phyloP scores from a whole-genome alignment of 2,329 filamentous ascomycete species.

The Pestalotiopsis sp. region DNA sequence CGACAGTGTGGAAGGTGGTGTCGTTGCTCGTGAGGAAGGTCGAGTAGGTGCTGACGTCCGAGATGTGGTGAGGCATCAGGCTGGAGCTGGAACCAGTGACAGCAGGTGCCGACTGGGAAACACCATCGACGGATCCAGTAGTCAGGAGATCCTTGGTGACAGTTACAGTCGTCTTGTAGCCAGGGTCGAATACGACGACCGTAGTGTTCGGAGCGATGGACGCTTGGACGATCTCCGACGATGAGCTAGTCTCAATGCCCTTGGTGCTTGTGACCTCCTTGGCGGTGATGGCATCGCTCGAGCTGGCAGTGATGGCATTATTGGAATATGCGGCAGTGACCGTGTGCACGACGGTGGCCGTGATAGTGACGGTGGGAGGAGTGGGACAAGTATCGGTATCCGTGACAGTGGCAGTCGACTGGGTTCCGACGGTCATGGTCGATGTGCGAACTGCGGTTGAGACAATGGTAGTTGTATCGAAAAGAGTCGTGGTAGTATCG shows the following conservation, averaged over 20 bases:
- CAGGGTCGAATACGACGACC: background rate
- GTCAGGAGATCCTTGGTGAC: background rate
- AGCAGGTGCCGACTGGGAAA: background rate
- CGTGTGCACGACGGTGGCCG: conserved; percentile 6
- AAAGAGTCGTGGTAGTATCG: conserved; percentile 13
- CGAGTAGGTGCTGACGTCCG: background rate
- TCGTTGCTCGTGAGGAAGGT: background rate
- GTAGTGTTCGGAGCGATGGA: conserved; percentile 8
- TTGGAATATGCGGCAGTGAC: background rate
- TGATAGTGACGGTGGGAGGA: conserved; percentile 9
- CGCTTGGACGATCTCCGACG: background rate
- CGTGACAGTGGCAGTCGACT: conserved; percentile 14
- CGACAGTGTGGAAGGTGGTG: background rate
- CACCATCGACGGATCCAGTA: background rate
- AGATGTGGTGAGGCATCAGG: conserved; percentile 9
- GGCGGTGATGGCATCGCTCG: background rate
- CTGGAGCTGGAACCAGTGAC: background rate
- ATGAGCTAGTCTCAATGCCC: background rate
- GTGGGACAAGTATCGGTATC: background rate
- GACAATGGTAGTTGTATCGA: background rate
- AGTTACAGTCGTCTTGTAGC: background rate
- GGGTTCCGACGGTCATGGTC: conserved; percentile 17
- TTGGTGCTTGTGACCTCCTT: background rate
- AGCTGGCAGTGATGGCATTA: background rate
- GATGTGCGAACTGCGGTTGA: conserved; percentile 6